Conservation (phyloP, 164 flowering plant species). For the Kingdonia uniflora region DNA sequence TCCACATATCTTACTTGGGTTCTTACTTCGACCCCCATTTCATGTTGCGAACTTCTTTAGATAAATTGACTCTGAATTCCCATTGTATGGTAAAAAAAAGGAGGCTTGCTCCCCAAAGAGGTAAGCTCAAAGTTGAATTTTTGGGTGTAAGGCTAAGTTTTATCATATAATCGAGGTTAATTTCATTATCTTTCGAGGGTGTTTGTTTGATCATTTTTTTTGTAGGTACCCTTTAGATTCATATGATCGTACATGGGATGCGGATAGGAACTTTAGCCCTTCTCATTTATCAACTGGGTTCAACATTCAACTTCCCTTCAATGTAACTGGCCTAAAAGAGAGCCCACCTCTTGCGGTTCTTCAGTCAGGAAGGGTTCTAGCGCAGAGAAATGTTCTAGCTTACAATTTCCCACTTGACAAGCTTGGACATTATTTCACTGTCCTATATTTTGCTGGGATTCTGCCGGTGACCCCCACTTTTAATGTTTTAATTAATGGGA, state of each 20-base stretch:
- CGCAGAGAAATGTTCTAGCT: conserved; percentile 30
- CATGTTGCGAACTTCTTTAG: too few relatives aligned
- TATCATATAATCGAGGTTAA: too few relatives aligned
- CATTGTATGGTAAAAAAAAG: too few relatives aligned
- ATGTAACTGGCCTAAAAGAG: conserved; percentile 31
- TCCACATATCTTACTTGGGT: neutral
- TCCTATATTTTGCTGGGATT: conserved; percentile 80
- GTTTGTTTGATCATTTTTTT: conserved; percentile 6
- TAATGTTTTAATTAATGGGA: conserved; percentile 50
- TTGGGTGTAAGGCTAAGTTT: too few relatives aligned
- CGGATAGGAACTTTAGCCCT: conserved; percentile 52
- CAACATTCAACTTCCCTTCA: conserved; percentile 22
- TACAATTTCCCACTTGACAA: conserved; percentile 48
- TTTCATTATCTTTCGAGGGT: too few relatives aligned
- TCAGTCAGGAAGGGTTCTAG: conserved; percentile 65
- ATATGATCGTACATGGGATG: conserved; percentile 81
- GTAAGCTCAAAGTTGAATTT: too few relatives aligned
- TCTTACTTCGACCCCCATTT: neutral
- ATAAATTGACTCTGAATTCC: too few relatives aligned
- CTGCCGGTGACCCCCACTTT: conserved; percentile 56
- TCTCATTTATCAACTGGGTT: conserved; percentile 46
- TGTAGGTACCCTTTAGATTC: conserved; percentile 72
- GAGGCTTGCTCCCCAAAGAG: too few relatives aligned
- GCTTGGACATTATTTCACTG: conserved; percentile 49
- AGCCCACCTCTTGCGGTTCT: conserved; percentile 56